Conservation (phyloP, 164 flowering plant genomes). For the Liquidambar formosana region DNA sequence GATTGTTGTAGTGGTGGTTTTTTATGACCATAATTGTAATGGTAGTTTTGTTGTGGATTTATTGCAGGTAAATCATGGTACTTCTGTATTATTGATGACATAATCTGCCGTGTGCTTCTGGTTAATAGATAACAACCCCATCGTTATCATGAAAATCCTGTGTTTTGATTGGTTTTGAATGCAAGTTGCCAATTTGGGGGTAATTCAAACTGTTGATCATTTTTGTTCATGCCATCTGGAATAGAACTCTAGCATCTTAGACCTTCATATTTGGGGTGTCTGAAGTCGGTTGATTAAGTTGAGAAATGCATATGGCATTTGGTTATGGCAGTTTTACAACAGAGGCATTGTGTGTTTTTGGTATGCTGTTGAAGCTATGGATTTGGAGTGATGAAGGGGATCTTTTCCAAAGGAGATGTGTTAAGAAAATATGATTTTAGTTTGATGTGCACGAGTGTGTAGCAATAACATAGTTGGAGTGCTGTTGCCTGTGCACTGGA, state of each 20-base stretch:
- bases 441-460: not conserved
- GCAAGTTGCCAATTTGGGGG: conserved; percentile 7
- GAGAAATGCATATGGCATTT: conserved; percentile 1
- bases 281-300: not conserved
- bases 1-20: too few relatives aligned
- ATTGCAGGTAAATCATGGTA: conserved; percentile 61
- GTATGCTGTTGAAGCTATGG: not conserved
- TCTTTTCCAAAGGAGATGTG: not conserved
- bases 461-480: not conserved
- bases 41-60: not conserved
- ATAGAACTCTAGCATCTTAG: conserved; percentile 6
- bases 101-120: conserved; percentile 25
- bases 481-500: not conserved
- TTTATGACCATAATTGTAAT: not conserved
- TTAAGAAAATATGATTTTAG: not conserved
- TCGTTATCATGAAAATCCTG: conserved; percentile 5
- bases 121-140: conserved; percentile 12
- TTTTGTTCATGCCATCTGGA: conserved; percentile 9
- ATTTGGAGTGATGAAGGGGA: not conserved
- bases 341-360: not conserved
- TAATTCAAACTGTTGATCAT: too few relatives aligned
- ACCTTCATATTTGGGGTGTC: not conserved
- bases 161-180: conserved; percentile 4
- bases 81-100: conserved; percentile 24
- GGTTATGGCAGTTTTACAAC: not conserved